Base-by-base conservation (phyloP, 192 early-diverging fungal genomes). In the Backusella sp. region DNA sequence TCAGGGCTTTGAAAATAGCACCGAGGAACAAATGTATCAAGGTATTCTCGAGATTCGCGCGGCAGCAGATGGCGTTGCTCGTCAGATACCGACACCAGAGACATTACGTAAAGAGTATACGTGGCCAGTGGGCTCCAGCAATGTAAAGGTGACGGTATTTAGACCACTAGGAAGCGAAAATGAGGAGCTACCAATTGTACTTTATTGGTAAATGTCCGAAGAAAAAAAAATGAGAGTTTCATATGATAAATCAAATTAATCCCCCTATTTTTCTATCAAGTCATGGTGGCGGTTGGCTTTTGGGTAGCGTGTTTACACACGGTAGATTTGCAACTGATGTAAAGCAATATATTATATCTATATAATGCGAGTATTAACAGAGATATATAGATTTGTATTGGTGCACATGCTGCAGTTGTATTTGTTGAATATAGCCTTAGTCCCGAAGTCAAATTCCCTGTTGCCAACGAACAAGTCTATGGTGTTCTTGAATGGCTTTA, bases 351-450 rank as follows among this genome's bases (percentile, higher is more conserved):
- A 32, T 32, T 3, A 32, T 3, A 32, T 32, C 32, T 32, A 32
- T 32, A 32, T 3, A 32, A 3, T 32, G 32, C 3, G 32, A 3
- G 32, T 32, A 0, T 32, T 32, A 32, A 32, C 32, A 32, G 32
- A 1, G 32, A 68, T 35, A 26, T 37, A 2, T 68, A 68, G 67
- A 12, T 68, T 3, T 68, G 67, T 7, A 41, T 34, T 6, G 35
- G 44, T 4, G 41, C 72, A 7, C 36, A 73, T 21, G 72, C 69
- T 15, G 56, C 69, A 0, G n/a, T 72, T 3, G 44, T 76, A 6
- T 71, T 76, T 37, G 75, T 76, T 21, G 75, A 76, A 66, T 76
- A 76, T 35, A 36, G 68, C 41, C 36, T 68, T 19, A 59, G 67
- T 28, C 75, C 75, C 6, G 69, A 76, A 26, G 44, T 35, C 5